A percentile compares a stretch with the other conserved stretches of the same genome.
phyloP scores from a whole-genome alignment of 805 yeast species.

The Kuraishia capsulata region DNA sequence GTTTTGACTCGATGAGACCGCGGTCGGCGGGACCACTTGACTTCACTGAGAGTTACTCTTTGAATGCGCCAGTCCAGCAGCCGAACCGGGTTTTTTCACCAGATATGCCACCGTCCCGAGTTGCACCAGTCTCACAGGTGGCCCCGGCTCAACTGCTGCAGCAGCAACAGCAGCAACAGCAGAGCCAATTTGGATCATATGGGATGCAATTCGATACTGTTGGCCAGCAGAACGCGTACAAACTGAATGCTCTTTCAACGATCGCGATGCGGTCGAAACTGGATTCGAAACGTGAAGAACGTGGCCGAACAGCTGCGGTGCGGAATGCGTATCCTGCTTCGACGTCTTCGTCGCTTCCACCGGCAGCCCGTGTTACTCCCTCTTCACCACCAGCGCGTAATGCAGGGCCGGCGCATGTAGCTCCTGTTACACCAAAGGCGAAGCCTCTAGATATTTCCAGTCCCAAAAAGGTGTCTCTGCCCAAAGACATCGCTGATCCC shows the following conservation, averaged over 20 bases:
- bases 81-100: slow-evolving; percentile 15
- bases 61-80: slow-evolving; percentile 6
- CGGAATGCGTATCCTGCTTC: not conserved
- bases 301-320: slow-evolving; percentile 1
- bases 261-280: slow-evolving; percentile 40
- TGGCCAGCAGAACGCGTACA: slow-evolving; percentile 31
- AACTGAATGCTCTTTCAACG: slow-evolving; percentile 59
- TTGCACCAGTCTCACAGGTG: too few relatives aligned
- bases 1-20: slow-evolving; percentile 2
- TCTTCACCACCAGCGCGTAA: slow-evolving; percentile 3
- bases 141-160: too few relatives aligned
- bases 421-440: slow-evolving; percentile 3
- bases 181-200: not conserved
- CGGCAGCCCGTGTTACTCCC: not conserved
- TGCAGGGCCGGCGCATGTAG: slow-evolving; percentile 9
- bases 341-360: slow-evolving; percentile 2
- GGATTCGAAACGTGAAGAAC: slow-evolving; percentile 17
- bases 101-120: slow-evolving; percentile 12
- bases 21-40: slow-evolving; percentile 4
- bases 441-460: slow-evolving; percentile 3
- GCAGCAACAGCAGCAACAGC: not conserved
- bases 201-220: slow-evolving; percentile 9
- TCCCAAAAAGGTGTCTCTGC: slow-evolving; percentile 31
- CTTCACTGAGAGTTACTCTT: not conserved
- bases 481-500: slow-evolving; percentile 40